Conservation (phyloP, 2,329 filamentous ascomycete species). For the Claviceps citrina region DNA sequence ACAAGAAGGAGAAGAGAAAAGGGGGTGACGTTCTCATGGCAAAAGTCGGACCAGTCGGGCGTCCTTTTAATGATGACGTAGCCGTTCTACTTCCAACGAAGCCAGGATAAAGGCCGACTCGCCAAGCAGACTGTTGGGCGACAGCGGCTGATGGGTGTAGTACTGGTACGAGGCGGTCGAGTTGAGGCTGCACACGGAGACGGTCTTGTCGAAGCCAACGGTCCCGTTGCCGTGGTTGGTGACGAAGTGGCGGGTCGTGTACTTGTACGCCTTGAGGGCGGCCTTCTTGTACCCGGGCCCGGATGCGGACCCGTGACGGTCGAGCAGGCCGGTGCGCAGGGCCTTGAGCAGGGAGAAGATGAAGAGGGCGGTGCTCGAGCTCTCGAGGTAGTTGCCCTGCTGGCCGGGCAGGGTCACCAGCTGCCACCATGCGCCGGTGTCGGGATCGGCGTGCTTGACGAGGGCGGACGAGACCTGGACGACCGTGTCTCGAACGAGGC, state of each 20-base stretch:
- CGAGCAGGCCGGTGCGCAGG: conserved; percentile 4
- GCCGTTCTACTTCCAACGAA: conserved; percentile 23
- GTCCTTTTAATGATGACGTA: too few relatives aligned
- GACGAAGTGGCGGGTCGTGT: conserved; percentile 29
- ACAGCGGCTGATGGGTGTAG: conserved; percentile 20
- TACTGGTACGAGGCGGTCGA: conserved; percentile 26
- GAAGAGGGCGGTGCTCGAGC: conserved; percentile 43
- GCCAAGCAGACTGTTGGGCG: conserved; percentile 23
- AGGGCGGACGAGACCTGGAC: conserved; percentile 4
- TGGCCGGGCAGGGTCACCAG: conserved; percentile 31
- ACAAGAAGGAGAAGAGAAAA: not conserved
- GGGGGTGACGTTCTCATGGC: too few relatives aligned
- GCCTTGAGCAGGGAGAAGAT: conserved; percentile 22
- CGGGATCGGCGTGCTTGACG: conserved; percentile 25
- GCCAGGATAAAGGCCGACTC: conserved; percentile 23
- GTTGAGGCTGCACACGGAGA: conserved; percentile 26
- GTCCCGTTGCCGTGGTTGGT: conserved; percentile 26
- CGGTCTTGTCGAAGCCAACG: conserved; percentile 24
- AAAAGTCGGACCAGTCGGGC: too few relatives aligned
- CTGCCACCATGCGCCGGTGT: conserved; percentile 40
- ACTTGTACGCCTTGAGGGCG: conserved; percentile 15
- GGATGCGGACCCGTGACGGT: too few relatives aligned
- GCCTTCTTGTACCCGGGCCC: conserved; percentile 9
- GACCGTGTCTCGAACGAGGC: not conserved
- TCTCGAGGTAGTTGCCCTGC: conserved; percentile 45